phyloP scores from a whole-genome alignment of 192 early-diverging fungal species.

The Backusella circina region DNA sequence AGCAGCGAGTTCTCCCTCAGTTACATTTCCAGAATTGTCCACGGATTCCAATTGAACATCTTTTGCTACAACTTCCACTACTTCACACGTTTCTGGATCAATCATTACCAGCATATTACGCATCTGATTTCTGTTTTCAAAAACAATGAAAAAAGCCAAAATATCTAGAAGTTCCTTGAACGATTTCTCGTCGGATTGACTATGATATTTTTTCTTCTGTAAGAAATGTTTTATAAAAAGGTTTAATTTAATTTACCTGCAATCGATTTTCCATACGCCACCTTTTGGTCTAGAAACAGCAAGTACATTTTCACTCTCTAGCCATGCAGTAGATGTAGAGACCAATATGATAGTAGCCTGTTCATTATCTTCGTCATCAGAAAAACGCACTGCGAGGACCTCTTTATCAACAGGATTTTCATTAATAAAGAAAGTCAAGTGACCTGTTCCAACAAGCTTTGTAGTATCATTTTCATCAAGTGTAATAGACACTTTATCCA shows the following conservation, averaged over 20 bases:
- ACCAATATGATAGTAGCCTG: background rate
- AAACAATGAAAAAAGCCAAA: constrained; percentile 21
- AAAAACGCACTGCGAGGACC: background rate
- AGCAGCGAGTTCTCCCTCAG: background rate
- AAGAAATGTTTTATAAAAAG: background rate
- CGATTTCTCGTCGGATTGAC: background rate
- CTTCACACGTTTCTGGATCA: constrained; percentile 16
- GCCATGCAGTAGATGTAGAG: constrained; percentile 10
- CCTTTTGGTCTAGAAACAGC: background rate
- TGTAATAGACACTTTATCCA: background rate
- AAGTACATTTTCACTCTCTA: background rate
- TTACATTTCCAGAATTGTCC: background rate
- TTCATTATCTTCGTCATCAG: background rate
- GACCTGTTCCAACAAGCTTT: background rate
- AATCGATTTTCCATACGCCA: constrained; percentile 8
- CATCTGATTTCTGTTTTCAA: constrained; percentile 22
- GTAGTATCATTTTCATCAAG: too few species aligned
- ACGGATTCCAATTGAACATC: constrained; percentile 18
- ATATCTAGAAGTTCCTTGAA: constrained; percentile 13
- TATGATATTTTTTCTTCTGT: background rate
- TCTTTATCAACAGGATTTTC: background rate
- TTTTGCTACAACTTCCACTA: constrained; percentile 24
- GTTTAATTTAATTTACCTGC: background rate
- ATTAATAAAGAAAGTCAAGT: constrained; percentile 3
- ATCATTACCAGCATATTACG: constrained; percentile 26